Evolutionary conservation across 2,329 filamentous ascomycete species (phyloP), one percentile per base, ranked within the genome.

Genomic region (Epichloe sylvatica): DNA sequence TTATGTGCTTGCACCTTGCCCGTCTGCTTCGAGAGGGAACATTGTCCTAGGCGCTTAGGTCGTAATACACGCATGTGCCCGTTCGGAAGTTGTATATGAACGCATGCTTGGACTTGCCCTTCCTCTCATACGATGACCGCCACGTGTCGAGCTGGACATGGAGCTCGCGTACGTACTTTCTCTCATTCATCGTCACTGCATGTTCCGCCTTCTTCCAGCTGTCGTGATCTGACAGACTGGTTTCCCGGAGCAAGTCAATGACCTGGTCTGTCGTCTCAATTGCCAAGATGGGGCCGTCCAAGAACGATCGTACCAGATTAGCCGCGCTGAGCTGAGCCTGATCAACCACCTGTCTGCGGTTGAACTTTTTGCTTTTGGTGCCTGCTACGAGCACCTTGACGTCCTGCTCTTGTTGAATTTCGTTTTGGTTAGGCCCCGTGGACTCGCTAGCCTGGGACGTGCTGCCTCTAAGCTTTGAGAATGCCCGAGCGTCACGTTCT

Each of bases 31-130:
- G 30, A 30, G 30, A 11, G 3, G 30, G 3, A 30, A 30, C 30
- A 30, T 30, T 4, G 38, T n/a, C 39, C 54, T 58, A 74, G n/a
- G 63, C 66, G 33, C 70, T 71, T 41, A 96, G 67, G 66, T 95
- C 89, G 65, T 95, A 95, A 62, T 91, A 87, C 46, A 95, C 76
- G 63, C 86, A 90, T 51, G 77, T 83, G 0, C 84, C 86, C 9
- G 87, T 94, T 52, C 89, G 75, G 59, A 94, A 95, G 60, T 95
- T 95, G 67, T 94, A 95, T 47, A 96, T 77, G 67, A 94, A 94
- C 11, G 86, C 85, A 62, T 90, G 86, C 44, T 78, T 76, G 23
- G 76, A 75, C 8, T 73, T 76, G 4, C 72, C 63, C 54, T 71
- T 70, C 52, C 56, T 67, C 70, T 70, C 75, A 67, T 71, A 81